Base-by-base conservation (phyloP, 1,284 basidiomycete genomes). In the Pyrrhoderma noxium region DNA sequence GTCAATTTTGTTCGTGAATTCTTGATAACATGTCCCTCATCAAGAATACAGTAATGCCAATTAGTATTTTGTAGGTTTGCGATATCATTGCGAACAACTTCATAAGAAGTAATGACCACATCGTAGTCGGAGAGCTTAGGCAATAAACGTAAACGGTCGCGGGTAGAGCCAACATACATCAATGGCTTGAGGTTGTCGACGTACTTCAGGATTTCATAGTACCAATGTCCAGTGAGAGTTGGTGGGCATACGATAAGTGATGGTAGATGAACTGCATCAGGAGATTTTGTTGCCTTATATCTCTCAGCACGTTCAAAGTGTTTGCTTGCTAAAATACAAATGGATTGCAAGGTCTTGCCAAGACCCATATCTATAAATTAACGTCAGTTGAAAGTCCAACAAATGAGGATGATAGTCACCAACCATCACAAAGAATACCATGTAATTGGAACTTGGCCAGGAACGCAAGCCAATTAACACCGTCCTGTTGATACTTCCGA, bases 1-100 rank as follows among this genome's bases (percentile, higher is more conserved):
- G 95, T 94, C 45, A 99, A 78, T 68, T 99, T 99, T 23, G 96
- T 98, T 72, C 95, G 97, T 21, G 92, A 85, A 62, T 97, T 98
- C 75, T 98, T 98, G 72, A 99, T 99, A 59, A 98, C 82, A 67
- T 99, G 96, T 0, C 96, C 96, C 70, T 99, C 96, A 65, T 99
- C 96, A 44, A 99, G 78, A 42, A 99, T 88, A 69, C 94, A 98
- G 67, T 98, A 99, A 47, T 96, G 77, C 92, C 93, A 99, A 59
- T 85, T 79, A 56, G 89, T 66, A 47, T 77, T 75, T 58, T 85
- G 77, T 7, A 99, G 73, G 53, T 77, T 82, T 16, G 77, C 69
- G 53, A 98, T 89, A 66, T 99, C 96, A 68, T 98, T 97, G 42
- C 96, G 85, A 25, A 98, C 90, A 11, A 94, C 89, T 66, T 99